Evolutionary conservation across 75 land plant genomes (phyloP).

Genomic region (Sequoiadendron giganteum): DNA sequence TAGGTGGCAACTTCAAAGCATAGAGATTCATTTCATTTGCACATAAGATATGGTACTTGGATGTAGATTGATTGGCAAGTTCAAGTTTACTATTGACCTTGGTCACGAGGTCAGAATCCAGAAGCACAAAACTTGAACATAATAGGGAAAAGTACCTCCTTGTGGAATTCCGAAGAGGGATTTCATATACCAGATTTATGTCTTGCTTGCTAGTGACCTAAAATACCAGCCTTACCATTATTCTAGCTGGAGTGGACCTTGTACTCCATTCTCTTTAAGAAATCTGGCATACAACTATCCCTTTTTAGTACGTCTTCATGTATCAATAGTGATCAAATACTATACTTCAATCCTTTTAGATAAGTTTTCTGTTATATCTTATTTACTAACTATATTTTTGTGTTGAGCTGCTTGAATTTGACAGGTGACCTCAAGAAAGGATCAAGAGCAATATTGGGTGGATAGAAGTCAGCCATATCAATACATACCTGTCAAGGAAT

Average conservation of each 20-base stretch:
- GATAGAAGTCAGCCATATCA: constrained; percentile 29
- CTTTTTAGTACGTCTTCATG: neutral
- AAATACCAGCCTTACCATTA: neutral
- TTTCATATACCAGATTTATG: neutral
- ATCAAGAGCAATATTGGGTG: constrained; percentile 52
- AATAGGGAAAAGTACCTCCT: neutral
- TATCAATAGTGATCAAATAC: neutral
- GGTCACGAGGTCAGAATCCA: neutral
- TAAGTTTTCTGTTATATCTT: neutral
- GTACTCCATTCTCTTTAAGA: neutral
- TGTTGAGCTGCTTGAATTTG: neutral
- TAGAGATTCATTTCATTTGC: constrained; percentile 35
- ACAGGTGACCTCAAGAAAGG: constrained; percentile 51
- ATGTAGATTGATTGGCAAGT: neutral
- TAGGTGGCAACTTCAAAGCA: constrained; percentile 8
- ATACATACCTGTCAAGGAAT: constrained; percentile 32
- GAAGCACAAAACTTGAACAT: neutral
- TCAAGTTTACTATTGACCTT: neutral
- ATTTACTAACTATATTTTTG: constrained; percentile 28
- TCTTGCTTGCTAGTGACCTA: neutral
- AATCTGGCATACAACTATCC: neutral
- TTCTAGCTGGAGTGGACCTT: neutral
- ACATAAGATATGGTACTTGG: constrained; percentile 17
- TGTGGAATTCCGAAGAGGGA: neutral
- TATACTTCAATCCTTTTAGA: neutral